Conservation (phyloP, 2,329 filamentous ascomycete species). For the Aureobasidium subglaciale region DNA sequence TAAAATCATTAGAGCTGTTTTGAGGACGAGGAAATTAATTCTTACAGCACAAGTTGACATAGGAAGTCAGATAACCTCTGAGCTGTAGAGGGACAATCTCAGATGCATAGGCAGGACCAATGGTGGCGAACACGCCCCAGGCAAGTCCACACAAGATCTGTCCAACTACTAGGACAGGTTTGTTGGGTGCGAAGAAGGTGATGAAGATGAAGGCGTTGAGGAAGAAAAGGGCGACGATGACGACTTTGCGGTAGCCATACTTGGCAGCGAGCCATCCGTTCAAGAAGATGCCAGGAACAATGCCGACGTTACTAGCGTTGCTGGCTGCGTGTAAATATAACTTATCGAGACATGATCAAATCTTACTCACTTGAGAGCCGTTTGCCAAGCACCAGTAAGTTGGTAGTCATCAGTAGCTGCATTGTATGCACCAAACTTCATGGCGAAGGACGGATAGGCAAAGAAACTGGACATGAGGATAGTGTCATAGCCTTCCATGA, state of each 20-base stretch:
- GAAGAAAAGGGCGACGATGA: constrained; percentile 9
- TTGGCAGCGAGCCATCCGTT: constrained; percentile 29
- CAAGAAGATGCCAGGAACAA: constrained; percentile 48
- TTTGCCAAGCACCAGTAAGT: constrained; percentile 7
- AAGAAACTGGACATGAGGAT: constrained; percentile 53
- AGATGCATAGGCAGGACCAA: constrained; percentile 56
- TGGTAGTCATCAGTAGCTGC: background rate
- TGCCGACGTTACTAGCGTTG: constrained; percentile 35
- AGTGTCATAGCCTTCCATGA: constrained; percentile 57
- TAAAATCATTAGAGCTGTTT: background rate
- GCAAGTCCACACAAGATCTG: constrained; percentile 8
- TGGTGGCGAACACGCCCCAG: constrained; percentile 46
- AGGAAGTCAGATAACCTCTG: constrained; percentile 52
- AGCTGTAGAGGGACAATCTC: constrained; percentile 56
- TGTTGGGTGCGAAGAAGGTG: constrained; percentile 7
- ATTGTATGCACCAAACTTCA: constrained; percentile 7
- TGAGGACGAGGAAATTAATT: background rate
- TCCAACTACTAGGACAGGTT: background rate
- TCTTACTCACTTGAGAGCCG: constrained; percentile 39
- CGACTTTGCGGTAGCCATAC: constrained; percentile 14
- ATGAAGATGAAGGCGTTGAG: constrained; percentile 31
- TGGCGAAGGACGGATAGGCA: constrained; percentile 2
- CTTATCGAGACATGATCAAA: constrained; percentile 26
- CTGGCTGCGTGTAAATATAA: constrained; percentile 35
- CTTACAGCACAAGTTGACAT: constrained; percentile 53